A percentile compares a stretch with the other conserved stretches of the same genome.
These are phyloP conservation scores for Fusarium fracticaudum DNA, from an alignment of 2,329 filamentous ascomycete genomes.

Conservation along the genomic window DNA sequence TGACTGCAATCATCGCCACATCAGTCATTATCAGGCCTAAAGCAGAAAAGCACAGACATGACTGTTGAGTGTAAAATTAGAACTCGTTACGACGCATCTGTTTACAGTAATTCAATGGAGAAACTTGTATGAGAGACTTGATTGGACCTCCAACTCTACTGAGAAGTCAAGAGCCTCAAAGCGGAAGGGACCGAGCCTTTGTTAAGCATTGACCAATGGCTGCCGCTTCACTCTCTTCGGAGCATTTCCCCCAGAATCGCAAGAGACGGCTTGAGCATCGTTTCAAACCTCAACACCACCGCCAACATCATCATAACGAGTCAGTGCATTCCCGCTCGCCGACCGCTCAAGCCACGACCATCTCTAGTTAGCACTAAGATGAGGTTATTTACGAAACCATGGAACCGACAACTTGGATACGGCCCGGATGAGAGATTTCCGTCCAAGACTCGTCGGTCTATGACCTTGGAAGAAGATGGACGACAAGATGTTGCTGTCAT, in stretches of 20 bases:
- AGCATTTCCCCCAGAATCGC: neutral
- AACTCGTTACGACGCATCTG: neutral
- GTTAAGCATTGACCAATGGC: slow-evolving; percentile 3
- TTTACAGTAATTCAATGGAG: neutral
- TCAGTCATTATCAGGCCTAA: neutral
- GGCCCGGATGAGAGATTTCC: neutral
- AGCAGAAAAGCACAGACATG: neutral
- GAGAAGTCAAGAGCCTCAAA: neutral
- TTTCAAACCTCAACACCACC: neutral
- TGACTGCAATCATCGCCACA: neutral
- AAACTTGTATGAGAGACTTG: neutral
- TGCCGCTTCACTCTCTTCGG: neutral
- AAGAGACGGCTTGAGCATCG: neutral
- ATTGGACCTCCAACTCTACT: neutral
- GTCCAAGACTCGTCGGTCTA: neutral
- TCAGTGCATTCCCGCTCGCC: slow-evolving; percentile 23
- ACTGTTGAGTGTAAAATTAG: neutral
- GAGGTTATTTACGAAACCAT: neutral
- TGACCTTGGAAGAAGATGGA: neutral
- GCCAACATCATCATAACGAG: slow-evolving; percentile 4
- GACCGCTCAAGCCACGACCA: neutral
- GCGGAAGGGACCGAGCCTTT: slow-evolving; percentile 19
- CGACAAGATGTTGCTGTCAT: neutral
- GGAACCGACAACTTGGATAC: neutral
- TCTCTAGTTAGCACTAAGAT: slow-evolving; percentile 1